phyloP scores from a whole-genome alignment of 768 basidiomycete genomes.

The Serpula lacrymans region DNA sequence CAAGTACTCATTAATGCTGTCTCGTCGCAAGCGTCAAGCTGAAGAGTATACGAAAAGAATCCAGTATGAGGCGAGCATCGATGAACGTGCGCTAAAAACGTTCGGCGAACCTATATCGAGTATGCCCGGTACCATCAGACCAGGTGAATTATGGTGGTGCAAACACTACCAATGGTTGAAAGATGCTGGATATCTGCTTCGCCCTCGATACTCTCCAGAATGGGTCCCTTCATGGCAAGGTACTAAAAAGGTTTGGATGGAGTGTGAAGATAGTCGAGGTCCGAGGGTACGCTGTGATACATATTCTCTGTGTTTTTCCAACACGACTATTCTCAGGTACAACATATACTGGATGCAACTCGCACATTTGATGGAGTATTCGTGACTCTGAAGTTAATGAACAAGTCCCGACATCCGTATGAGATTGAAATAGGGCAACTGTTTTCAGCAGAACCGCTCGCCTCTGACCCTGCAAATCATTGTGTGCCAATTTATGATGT shows the following conservation, averaged over 20 bases:
- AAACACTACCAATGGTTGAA: slow-evolving; percentile 28
- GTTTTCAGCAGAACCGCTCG: slow-evolving; percentile 1
- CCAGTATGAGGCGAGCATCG: background rate
- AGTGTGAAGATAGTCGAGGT: slow-evolving; percentile 5
- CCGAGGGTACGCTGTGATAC: background rate
- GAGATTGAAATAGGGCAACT: slow-evolving; percentile 3
- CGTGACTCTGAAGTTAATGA: slow-evolving; percentile 2
- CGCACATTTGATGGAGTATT: slow-evolving; percentile 3
- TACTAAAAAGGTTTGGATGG: background rate
- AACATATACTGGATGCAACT: slow-evolving; percentile 2
- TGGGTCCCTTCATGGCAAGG: slow-evolving; percentile 33
- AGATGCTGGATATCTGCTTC: slow-evolving; percentile 29
- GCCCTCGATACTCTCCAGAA: slow-evolving; percentile 26
- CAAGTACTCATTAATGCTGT: background rate
- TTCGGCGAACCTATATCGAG: background rate
- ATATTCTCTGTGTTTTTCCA: background rate
- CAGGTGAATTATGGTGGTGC: slow-evolving; percentile 13
- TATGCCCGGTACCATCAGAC: slow-evolving; percentile 1
- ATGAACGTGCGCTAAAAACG: background rate
- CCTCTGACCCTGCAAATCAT: slow-evolving; percentile 2
- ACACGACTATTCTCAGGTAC: background rate
- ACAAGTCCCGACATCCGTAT: background rate
- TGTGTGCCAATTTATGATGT: slow-evolving; percentile 1
- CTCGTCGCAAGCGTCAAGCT: background rate
- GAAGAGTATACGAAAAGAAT: background rate